Evolutionary conservation across 352 stramenopile genomes (phyloP).

Genomic region (Globisporangium uncinulatum): DNA sequence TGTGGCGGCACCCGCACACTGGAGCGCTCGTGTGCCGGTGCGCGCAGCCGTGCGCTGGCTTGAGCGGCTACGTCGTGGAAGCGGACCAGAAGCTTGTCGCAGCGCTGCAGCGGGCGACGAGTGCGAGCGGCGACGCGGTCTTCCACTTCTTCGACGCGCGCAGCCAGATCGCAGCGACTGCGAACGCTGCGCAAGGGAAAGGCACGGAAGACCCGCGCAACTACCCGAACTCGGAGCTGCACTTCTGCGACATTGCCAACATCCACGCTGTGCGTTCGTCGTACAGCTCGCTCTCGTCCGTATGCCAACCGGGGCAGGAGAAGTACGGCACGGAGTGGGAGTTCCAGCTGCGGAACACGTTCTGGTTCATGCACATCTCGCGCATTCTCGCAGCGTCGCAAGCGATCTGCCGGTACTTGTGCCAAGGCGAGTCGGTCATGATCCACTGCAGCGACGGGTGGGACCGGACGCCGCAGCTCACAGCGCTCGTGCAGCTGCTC

Average conservation of each 20-base stretch:
- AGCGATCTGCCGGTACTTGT: conserved; percentile 92
- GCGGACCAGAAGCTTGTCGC: conserved; percentile 78
- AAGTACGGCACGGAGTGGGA: conserved; percentile 73
- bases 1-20: conserved; percentile 90
- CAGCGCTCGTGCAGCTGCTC: conserved; percentile 93
- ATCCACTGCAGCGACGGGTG: conserved; percentile 99
- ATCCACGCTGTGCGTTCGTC: conserved; percentile 97
- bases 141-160: conserved; percentile 86
- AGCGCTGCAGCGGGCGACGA: conserved; percentile 64
- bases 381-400: conserved; percentile 92
- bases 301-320: conserved; percentile 77
- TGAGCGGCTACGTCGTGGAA: conserved; percentile 78
- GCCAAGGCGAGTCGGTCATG: conserved; percentile 93
- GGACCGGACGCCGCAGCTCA: conserved; percentile 98
- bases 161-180: conserved; percentile 80
- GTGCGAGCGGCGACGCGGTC: conserved; percentile 44
- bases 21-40: conserved; percentile 88
- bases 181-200: conserved; percentile 84
- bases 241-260: conserved; percentile 99
- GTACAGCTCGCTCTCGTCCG: conserved; percentile 62
- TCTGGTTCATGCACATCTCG: conserved; percentile 97
- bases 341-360: conserved; percentile 92
- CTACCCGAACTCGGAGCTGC: conserved; percentile 93
- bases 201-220: conserved; percentile 90
- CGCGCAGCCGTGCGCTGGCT: conserved; percentile 74